phyloP scores from a whole-genome alignment of 257 asterid species.

The Solanum sejunctum region DNA sequence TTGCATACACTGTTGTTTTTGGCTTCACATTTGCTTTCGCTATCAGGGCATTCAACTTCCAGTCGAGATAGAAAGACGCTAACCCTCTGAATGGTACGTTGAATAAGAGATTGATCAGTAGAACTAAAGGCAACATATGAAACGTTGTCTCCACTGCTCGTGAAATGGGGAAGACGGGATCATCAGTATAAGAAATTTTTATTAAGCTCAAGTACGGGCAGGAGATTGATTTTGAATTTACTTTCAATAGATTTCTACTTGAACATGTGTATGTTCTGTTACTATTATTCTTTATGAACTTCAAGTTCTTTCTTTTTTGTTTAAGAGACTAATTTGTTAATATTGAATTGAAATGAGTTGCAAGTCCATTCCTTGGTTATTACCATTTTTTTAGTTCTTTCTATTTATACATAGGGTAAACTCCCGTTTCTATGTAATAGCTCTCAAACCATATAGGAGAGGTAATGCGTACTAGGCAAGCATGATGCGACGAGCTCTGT shows the following conservation, averaged over 20 bases:
- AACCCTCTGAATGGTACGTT: not conserved
- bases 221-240: not conserved
- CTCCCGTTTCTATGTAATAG: no score
- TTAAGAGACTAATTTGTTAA: not conserved
- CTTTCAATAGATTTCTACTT: not conserved
- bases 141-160: not conserved
- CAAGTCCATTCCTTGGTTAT: not conserved
- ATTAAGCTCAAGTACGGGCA: not conserved
- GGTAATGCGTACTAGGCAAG: no score
- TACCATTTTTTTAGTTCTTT: no score
- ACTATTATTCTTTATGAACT: not conserved
- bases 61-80: constrained; percentile 20
- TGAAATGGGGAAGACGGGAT: not conserved
- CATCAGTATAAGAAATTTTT: not conserved
- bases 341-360: not conserved
- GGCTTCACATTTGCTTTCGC: constrained; percentile 33
- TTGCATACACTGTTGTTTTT: constrained; percentile 23
- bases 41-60: constrained; percentile 46
- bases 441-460: no score
- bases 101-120: not conserved
- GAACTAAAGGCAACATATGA: not conserved
- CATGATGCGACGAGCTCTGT: no score
- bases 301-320: not conserved
- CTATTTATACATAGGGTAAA: no score
- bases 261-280: not conserved